Percentiles rank a stretch among this genome's conserved stretches.
Conservation (phyloP, 2,329 filamentous ascomycete species). For the Aspergillus cejpii region DNA sequence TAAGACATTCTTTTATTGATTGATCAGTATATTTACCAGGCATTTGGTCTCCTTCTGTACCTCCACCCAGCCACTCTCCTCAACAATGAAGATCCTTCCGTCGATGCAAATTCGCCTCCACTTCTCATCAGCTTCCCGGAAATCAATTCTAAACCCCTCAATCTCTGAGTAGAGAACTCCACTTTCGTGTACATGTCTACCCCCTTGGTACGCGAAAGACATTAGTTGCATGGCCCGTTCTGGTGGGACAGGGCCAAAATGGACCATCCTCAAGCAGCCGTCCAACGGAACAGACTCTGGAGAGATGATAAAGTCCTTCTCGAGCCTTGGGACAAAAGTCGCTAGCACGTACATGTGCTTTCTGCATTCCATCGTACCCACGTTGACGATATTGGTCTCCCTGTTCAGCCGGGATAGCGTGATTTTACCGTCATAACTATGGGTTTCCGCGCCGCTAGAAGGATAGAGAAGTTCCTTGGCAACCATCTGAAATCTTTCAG, state of each 20-base stretch:
- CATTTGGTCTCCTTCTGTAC: slow-evolving; percentile 39
- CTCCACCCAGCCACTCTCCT: slow-evolving; percentile 63
- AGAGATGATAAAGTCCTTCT: slow-evolving; percentile 74
- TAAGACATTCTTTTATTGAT: no score
- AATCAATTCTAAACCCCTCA: slow-evolving; percentile 59
- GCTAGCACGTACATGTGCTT: slow-evolving; percentile 71
- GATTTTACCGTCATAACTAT: slow-evolving; percentile 52
- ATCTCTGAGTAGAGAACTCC: slow-evolving; percentile 65
- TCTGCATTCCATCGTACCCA: slow-evolving; percentile 33
- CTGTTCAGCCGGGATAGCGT: slow-evolving; percentile 33
- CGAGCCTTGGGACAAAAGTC: slow-evolving; percentile 71
- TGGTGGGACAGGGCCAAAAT: slow-evolving; percentile 63
- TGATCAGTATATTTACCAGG: slow-evolving; percentile 19
- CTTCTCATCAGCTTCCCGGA: slow-evolving; percentile 52
- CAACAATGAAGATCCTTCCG: slow-evolving; percentile 73
- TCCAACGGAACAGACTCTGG: slow-evolving; percentile 65
- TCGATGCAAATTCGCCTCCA: slow-evolving; percentile 92
- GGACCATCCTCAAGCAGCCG: slow-evolving; percentile 62
- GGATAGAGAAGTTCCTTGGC: slow-evolving; percentile 67
- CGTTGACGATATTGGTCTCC: slow-evolving; percentile 14
- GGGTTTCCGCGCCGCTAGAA: slow-evolving; percentile 46
- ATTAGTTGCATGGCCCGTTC: slow-evolving; percentile 70
- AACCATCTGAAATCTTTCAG: slow-evolving; percentile 75
- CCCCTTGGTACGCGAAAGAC: slow-evolving; percentile 54
- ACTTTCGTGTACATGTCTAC: slow-evolving; percentile 49